A percentile compares a stretch with the other conserved stretches of the same genome.
These are phyloP conservation scores for Leccinellum luteum DNA, from an alignment of 768 basidiomycete species.

Conservation along the genomic window DNA sequence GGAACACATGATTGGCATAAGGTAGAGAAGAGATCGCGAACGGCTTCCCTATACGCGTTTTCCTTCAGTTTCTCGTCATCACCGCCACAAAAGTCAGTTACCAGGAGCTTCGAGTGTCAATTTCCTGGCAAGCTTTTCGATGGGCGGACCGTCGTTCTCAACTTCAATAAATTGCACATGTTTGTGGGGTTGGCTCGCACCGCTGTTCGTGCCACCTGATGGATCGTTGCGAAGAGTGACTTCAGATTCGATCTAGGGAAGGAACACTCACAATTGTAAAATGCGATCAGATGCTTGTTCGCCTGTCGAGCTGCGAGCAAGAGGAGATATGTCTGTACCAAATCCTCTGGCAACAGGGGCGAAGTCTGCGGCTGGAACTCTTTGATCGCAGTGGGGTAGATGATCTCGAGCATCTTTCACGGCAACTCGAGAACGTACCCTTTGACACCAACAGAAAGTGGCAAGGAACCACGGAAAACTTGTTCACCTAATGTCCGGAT, in stretches of 20 bases:
- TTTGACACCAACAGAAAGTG: conserved; percentile 90
- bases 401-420: background rate
- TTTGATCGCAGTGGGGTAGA: conserved; percentile 26
- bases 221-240: background rate
- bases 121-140: conserved; percentile 65
- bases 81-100: conserved; percentile 4
- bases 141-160: conserved; percentile 64
- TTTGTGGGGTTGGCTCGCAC: conserved; percentile 89
- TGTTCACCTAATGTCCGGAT: conserved; percentile 62
- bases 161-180: conserved; percentile 85
- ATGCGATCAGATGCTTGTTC: conserved; percentile 66
- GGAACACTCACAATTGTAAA: conserved; percentile 77
- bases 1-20: conserved; percentile 78
- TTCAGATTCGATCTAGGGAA: background rate
- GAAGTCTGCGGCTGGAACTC: conserved; percentile 77
- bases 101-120: conserved; percentile 49
- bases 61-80: conserved; percentile 1
- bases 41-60: conserved; percentile 55
- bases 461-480: conserved; percentile 77
- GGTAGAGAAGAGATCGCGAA: conserved; percentile 66
- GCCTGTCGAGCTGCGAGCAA: conserved; percentile 64
- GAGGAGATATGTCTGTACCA: conserved; percentile 74
- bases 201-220: conserved; percentile 71
- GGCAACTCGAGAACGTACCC: conserved; percentile 43
- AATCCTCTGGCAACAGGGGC: conserved; percentile 75